Base-by-base conservation (phyloP, 2,329 filamentous ascomycete genomes). In the Aspergillus sp. region DNA sequence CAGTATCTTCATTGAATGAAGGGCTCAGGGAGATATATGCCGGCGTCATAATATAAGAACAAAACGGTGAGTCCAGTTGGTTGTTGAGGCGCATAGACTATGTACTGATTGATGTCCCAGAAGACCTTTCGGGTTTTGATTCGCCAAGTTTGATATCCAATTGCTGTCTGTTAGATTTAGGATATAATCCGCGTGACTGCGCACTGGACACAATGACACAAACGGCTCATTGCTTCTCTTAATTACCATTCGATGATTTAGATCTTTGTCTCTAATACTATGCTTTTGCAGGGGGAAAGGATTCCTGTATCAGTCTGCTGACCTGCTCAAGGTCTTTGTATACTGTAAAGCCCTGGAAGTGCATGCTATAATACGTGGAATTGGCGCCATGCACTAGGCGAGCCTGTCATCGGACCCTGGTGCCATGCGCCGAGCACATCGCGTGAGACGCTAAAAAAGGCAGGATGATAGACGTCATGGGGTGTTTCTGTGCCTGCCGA, bases 11-110 rank as follows among this genome's bases (percentile, higher is more conserved):
- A 40, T 19, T 45, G 38, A 35, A 13, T 7, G 19, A 30, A 46
- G 45, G 19, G 33, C 42, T 45, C 42, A 32, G 52, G 49, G 51
- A 59, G 59, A 20, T 56, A 55, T 36, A 55, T 62, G 66, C 52
- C 66, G 67, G 66, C 66, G 55, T 55, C 59, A 49, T 59, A 52
- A 61, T 61, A 49, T 54, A 59, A 59, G 55, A 52, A 51, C 56
- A 59, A 56, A 51, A 49, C 56, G 64, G 67, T 70, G 47, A 65
- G 32, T 26, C 19, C 19, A 36, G 38, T 6, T 44, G 26, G 45
- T 36, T 40, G 14, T 9, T 19, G 5, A 19, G 13, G 4, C 16
- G 16, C 40, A 24, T 6, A 14, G 24, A 26, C 22, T 36, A 36
- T 38, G 24, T 56, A 51, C 65, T 67, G 47, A 67, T 58, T 36